Conservation (phyloP, 1,139 yeast species). For the Sugiyamaella xylanicola region DNA sequence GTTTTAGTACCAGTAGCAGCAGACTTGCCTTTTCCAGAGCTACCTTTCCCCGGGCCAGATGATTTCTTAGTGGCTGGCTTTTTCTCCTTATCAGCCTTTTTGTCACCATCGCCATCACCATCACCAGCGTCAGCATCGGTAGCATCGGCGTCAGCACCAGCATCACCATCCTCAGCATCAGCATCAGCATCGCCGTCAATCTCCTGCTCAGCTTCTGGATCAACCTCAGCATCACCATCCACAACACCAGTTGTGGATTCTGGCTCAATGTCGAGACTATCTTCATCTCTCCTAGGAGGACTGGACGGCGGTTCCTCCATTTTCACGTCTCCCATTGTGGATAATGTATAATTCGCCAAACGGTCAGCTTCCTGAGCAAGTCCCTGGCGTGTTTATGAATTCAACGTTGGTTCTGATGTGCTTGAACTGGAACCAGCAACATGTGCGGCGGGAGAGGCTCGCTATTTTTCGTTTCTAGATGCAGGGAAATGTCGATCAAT, state of each 20-base stretch:
- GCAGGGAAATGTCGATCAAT: neutral
- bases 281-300: slow-evolving; percentile 8
- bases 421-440: neutral
- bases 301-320: slow-evolving; percentile 18
- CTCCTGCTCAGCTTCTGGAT: neutral
- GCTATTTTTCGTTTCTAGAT: neutral
- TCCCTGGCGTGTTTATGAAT: too few relatives aligned
- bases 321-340: slow-evolving; percentile 4
- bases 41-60: neutral
- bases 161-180: neutral
- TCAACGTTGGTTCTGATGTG: too few relatives aligned
- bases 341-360: neutral
- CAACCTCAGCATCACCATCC: neutral
- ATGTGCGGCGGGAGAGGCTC: neutral
- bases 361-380: neutral
- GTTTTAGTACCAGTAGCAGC: neutral
- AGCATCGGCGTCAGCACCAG: neutral
- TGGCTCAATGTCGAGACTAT: neutral
- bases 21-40: neutral
- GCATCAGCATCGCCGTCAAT: neutral
- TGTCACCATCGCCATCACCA: neutral
- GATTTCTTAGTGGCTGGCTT: neutral
- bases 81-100: neutral
- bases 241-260: neutral
- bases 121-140: neutral